Conservation (phyloP, 179 eudicot species). For the Pouteria campechiana region DNA sequence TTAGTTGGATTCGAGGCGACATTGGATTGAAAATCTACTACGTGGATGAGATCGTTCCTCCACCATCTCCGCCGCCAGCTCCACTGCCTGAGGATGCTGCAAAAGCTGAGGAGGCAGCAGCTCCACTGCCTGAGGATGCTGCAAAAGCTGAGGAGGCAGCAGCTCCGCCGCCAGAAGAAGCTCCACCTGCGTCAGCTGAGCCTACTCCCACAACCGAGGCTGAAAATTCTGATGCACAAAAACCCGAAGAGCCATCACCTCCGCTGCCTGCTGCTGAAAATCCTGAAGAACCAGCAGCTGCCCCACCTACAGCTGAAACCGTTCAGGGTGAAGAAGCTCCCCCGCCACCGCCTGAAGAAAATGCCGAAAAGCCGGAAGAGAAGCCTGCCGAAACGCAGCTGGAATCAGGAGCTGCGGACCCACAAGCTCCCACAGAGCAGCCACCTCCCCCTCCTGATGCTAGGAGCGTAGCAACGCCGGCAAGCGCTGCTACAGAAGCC, state of each 20-base stretch:
- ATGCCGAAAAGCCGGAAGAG: no score
- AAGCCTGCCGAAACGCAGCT: no score
- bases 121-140: constrained; percentile 7
- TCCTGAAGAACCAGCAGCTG: constrained; percentile 9
- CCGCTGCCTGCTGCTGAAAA: constrained; percentile 11
- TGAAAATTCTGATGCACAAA: neutral
- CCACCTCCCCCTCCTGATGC: no score
- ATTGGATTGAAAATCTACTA: constrained; percentile 77
- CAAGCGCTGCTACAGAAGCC: neutral
- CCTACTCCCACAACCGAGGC: neutral
- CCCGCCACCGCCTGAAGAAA: constrained; percentile 9
- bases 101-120: constrained; percentile 4
- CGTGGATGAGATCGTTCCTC: constrained; percentile 28
- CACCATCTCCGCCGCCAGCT: constrained; percentile 16
- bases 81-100: constrained; percentile 14
- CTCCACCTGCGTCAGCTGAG: neutral
- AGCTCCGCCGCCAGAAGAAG: constrained; percentile 3
- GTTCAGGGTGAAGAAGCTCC: constrained; percentile 1
- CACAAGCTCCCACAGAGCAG: no score
- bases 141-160: neutral
- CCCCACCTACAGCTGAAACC: constrained; percentile 3
- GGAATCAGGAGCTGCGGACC: no score
- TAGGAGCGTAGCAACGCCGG: no score
- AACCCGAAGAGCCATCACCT: neutral
- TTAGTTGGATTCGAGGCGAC: constrained; percentile 76